Base-by-base conservation (phyloP, 176 grass and related monocot species). In the Musa beccarii region DNA sequence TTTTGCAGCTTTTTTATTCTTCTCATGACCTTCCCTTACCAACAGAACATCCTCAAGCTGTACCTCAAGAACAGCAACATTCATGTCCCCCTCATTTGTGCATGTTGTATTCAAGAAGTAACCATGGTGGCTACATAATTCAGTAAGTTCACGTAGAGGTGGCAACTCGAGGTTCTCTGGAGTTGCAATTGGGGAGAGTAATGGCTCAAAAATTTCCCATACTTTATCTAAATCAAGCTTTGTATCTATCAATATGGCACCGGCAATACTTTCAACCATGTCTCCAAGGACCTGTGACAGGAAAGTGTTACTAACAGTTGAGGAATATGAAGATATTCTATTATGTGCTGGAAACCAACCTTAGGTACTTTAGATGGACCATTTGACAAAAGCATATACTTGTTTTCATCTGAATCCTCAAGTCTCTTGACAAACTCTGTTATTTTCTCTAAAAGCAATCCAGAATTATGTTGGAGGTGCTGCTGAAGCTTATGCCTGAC, bases 131-230 rank as follows among this genome's bases (percentile, higher is more conserved):
- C 55, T 65, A 28, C 88, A 91, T 56, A 92, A 81, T 71, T 98
- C 94, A 19, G 49, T 79, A 70, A 98, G 88, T 72, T 93, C 94
- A 65, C 88, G 92, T 23, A 86, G 85, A 20, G 90, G 88, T 53
- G 87, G 75, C 61, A 93, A 78, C 72, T 93, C 90, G 29, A 91
- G 79, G 51, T 79, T 98, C 66, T 98, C 85, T 85, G 94, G 90
- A 81, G 90, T 98, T 11, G 93, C 90, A 79, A 98, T 84, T 73
- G 94, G 94, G 28, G 90, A 93, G 83, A 98, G 85, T 63, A 98
- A 82, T 55, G 80, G 77, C 68, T 93, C 55, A 76, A 98, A 84
- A 80, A 82, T 75, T 65, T 86, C 59, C 94, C 94, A 98, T 55
- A 85, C 82, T 79, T 68, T 72, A 71, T 77, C 82, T 70, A 98